Conservation (phyloP, 179 eudicot species). For the Gypsophila paniculata region DNA sequence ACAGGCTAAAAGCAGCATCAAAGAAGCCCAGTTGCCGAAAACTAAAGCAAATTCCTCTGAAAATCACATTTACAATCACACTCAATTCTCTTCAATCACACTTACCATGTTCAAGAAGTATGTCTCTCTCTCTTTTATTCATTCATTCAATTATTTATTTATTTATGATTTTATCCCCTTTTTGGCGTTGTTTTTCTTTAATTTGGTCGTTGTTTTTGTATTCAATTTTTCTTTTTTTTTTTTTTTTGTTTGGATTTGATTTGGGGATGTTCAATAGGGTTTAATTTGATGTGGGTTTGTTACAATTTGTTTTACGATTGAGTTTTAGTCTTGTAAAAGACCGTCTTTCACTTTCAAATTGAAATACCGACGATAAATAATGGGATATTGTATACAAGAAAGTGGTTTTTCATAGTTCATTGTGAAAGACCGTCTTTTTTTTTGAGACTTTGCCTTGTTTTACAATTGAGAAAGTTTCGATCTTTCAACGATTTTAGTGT, state of each 20-base stretch:
- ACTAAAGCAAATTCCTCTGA: neutral
- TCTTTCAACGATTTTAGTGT: constrained; percentile 3
- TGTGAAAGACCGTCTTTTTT: no score
- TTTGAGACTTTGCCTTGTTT: neutral
- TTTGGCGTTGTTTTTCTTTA: neutral
- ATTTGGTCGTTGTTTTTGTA: no score
- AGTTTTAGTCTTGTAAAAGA: no score
- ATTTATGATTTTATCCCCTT: neutral
- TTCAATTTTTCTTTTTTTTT: no score
- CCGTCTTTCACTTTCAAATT: no score
- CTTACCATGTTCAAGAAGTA: constrained; percentile 13
- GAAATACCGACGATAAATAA: no score
- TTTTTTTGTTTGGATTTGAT: neutral
- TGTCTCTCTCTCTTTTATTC: neutral
- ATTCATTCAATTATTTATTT: no score
- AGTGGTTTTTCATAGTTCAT: no score
- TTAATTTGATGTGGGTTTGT: neutral
- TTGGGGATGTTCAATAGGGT: neutral
- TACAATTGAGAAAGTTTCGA: neutral
- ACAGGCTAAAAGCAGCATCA: no score
- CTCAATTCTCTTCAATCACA: neutral
- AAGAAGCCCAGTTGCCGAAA: neutral
- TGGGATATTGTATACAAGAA: no score
- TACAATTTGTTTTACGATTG: no score
- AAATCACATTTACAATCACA: neutral